phyloP scores from a whole-genome alignment of 441 rosid genomes.

The Populus trichocarpa region DNA sequence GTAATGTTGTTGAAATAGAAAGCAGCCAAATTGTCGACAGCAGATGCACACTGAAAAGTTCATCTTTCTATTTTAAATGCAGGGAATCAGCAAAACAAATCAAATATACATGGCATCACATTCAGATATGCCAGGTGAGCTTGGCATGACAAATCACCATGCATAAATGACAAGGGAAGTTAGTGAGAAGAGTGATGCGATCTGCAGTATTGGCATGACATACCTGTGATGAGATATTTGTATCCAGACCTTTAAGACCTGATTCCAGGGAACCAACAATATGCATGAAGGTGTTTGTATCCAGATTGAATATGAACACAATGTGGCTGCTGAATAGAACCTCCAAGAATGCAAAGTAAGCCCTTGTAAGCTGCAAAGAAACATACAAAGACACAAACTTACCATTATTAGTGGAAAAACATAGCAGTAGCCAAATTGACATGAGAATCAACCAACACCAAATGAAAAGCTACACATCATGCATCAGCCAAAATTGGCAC shows the following conservation, averaged over 20 bases:
- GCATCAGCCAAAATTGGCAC: neutral
- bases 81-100: constrained; percentile 5
- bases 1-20: constrained; percentile 92
- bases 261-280: constrained; percentile 94
- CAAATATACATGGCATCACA: neutral
- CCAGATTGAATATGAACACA: constrained; percentile 68
- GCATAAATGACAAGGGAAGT: neutral
- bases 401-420: neutral
- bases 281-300: constrained; percentile 84
- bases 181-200: neutral
- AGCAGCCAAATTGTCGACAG: constrained; percentile 94
- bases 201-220: constrained; percentile 16
- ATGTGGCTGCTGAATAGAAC: constrained; percentile 83
- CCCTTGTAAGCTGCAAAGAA: constrained; percentile 75
- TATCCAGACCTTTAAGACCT: constrained; percentile 88
- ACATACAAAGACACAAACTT: neutral
- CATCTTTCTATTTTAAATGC: neutral
- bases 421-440: neutral
- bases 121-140: neutral
- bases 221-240: constrained; percentile 93
- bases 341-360: constrained; percentile 94
- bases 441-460: neutral
- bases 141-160: neutral
- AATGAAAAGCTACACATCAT: neutral
- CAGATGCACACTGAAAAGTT: constrained; percentile 80